These are phyloP conservation scores for Euphrasia confusa DNA, from an alignment of 257 asterid genomes.

Conservation along the genomic window DNA sequence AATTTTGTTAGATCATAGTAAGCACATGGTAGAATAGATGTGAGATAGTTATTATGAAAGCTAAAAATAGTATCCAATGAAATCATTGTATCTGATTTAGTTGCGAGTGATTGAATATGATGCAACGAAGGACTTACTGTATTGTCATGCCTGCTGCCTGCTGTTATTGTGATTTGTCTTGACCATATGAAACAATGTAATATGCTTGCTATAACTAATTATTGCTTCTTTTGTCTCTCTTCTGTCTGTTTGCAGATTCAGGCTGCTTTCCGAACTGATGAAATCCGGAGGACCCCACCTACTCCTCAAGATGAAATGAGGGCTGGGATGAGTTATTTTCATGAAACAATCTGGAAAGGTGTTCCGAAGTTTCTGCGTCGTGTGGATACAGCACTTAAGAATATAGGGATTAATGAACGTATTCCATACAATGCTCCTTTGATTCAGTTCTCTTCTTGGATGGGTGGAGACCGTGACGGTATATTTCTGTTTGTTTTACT, in stretches of 20 bases:
- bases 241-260: slow-evolving; percentile 36
- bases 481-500: background rate
- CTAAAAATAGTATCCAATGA: background rate
- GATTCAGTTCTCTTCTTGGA: slow-evolving; percentile 57
- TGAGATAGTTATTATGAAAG: background rate
- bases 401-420: slow-evolving; percentile 52
- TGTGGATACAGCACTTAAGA: slow-evolving; percentile 56
- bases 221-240: background rate
- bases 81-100: background rate
- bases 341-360: slow-evolving; percentile 58
- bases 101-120: background rate
- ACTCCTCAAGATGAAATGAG: slow-evolving; percentile 64
- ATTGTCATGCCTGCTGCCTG: background rate
- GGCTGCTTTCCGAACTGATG: slow-evolving; percentile 63
- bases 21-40: background rate
- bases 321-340: slow-evolving; percentile 59
- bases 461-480: slow-evolving; percentile 68
- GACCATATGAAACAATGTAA: background rate
- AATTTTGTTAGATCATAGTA: background rate
- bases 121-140: background rate
- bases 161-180: background rate
- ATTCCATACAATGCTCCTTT: slow-evolving; percentile 57
- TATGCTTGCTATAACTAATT: background rate
- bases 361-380: slow-evolving; percentile 54
- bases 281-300: slow-evolving; percentile 51